These are phyloP conservation scores for Talaromyces sp. DNA, from an alignment of 2,329 filamentous ascomycete genomes.

Conservation along the genomic window DNA sequence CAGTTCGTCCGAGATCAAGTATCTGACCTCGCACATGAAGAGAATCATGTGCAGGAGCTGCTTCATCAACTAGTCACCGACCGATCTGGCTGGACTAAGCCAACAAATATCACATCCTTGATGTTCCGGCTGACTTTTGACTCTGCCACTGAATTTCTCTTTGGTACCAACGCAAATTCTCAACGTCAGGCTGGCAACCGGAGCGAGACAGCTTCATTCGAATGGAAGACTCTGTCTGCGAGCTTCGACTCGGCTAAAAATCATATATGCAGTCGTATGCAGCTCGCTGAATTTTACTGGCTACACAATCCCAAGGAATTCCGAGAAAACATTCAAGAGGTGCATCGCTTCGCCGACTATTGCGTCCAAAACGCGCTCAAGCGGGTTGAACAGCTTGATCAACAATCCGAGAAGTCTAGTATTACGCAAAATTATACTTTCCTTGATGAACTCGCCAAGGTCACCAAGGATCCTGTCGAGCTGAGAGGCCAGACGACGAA, in stretches of 20 bases:
- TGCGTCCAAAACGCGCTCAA: slow-evolving; percentile 41
- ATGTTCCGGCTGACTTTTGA: slow-evolving; percentile 86
- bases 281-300: slow-evolving; percentile 4
- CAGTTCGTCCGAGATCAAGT: slow-evolving; percentile 85
- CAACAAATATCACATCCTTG: slow-evolving; percentile 68
- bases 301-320: slow-evolving; percentile 11
- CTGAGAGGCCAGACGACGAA: slow-evolving; percentile 51
- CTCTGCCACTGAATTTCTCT: slow-evolving; percentile 79
- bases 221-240: background rate
- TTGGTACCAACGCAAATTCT: slow-evolving; percentile 70
- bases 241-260: slow-evolving; percentile 11
- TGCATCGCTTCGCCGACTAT: slow-evolving; percentile 15
- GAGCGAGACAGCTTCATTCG: background rate
- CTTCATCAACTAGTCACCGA: slow-evolving; percentile 67
- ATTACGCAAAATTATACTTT: slow-evolving; percentile 41
- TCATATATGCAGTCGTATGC: background rate
- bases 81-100: slow-evolving; percentile 47
- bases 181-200: slow-evolving; percentile 41
- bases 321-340: background rate
- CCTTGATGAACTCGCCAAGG: slow-evolving; percentile 46
- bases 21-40: slow-evolving; percentile 76
- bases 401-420: slow-evolving; percentile 3
- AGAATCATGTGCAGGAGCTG: slow-evolving; percentile 63
- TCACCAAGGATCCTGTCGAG: slow-evolving; percentile 46
- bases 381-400: slow-evolving; percentile 19